A percentile compares a stretch with the other conserved stretches of the same genome.
Conservation (phyloP, 2,329 filamentous ascomycete species). For the Colletotrichum higginsianum region DNA sequence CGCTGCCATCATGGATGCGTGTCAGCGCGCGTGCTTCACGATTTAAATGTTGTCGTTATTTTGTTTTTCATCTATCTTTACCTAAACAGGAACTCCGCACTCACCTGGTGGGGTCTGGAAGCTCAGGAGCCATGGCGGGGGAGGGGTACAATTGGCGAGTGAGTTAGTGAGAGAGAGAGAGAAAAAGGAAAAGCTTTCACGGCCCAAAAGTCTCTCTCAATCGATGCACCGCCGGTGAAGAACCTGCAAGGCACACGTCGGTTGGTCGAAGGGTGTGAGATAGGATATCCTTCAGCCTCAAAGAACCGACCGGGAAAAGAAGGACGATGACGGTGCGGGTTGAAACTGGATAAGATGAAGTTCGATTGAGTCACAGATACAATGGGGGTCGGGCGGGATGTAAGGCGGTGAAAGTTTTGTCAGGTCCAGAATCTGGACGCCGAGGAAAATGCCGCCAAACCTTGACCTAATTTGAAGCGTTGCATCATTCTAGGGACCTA, state of each 20-base stretch:
- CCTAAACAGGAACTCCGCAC: slow-evolving; percentile 1
- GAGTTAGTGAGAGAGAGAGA: neutral
- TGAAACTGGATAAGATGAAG: neutral
- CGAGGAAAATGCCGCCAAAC: neutral
- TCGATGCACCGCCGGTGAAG: neutral
- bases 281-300: neutral
- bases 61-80: neutral
- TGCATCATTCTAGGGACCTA: neutral
- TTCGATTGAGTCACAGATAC: slow-evolving; percentile 17
- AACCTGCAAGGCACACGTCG: neutral
- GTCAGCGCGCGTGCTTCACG: neutral
- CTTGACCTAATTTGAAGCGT: neutral
- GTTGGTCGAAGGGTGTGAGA: neutral
- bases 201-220: neutral
- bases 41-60: neutral
- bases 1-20: slow-evolving; percentile 62
- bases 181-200: neutral
- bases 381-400: neutral
- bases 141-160: slow-evolving; percentile 11
- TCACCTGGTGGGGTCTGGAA: slow-evolving; percentile 32
- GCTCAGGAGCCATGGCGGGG: slow-evolving; percentile 29
- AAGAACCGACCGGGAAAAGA: neutral
- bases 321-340: neutral
- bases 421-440: neutral
- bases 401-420: slow-evolving; percentile 19